A percentile compares a stretch with the other conserved stretches of the same genome.
phyloP scores from a whole-genome alignment of 2,329 filamentous ascomycete species.

The Pseudocercospora vitis region DNA sequence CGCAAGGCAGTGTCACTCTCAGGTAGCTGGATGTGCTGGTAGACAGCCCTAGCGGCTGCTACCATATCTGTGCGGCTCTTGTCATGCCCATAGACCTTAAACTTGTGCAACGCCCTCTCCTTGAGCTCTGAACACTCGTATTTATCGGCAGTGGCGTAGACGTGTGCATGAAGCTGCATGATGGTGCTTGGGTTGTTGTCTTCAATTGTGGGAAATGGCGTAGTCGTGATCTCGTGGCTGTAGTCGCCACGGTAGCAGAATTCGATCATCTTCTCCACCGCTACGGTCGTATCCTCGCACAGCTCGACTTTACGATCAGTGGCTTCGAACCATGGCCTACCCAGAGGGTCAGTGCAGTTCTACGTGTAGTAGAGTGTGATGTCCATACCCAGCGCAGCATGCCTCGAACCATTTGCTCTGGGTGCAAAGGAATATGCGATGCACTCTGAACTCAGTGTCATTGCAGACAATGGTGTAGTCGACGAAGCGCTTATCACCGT shows the following conservation, averaged over 20 bases:
- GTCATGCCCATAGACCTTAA: not conserved
- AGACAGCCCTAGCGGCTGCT: not conserved
- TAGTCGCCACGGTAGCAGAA: not conserved
- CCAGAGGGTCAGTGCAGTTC: not conserved
- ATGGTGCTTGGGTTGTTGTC: not conserved
- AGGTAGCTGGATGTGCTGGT: conserved; percentile 5
- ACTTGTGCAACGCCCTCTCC: not conserved
- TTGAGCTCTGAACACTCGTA: not conserved
- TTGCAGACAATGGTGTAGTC: conserved; percentile 17
- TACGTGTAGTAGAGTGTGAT: not conserved
- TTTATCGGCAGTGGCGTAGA: not conserved
- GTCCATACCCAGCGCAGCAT: not conserved
- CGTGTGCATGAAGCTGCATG: not conserved
- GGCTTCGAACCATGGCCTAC: not conserved
- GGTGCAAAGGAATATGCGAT: not conserved
- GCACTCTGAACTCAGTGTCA: conserved; percentile 10
- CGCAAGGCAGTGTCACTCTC: not conserved
- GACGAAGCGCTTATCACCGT: not conserved
- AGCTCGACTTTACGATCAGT: not conserved
- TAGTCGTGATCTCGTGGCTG: not conserved
- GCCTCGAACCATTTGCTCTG: conserved; percentile 3
- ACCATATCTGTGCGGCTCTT: too few species aligned
- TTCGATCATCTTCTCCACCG: not conserved
- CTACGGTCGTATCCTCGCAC: not conserved
- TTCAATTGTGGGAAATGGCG: not conserved